Evolutionary conservation across 176 grass and related monocot species (phyloP).

Genomic region (Alloteropsis semialata): DNA sequence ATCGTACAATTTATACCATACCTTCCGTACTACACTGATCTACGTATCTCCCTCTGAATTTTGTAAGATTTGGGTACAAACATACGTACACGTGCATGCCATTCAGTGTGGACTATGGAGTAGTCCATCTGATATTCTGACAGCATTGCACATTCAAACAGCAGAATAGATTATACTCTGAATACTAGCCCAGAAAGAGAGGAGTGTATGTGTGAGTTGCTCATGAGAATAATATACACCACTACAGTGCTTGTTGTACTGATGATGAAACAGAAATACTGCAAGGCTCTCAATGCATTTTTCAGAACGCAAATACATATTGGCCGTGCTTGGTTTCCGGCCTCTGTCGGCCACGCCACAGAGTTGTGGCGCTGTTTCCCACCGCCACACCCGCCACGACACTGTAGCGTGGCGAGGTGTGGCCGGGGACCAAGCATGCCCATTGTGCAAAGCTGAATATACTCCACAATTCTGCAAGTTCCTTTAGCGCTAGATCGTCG

Average conservation of each 20-base stretch:
- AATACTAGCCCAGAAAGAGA: not conserved
- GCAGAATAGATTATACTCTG: not conserved
- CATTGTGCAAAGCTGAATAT: too few species aligned
- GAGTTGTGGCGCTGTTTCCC: too few species aligned
- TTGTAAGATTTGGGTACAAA: not conserved
- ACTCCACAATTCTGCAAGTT: too few species aligned
- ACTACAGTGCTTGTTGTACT: not conserved
- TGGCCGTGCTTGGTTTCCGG: too few species aligned
- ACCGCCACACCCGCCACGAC: too few species aligned
- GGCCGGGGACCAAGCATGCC: too few species aligned
- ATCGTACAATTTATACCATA: not conserved
- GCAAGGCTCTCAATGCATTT: too few species aligned
- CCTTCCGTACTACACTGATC: not conserved
- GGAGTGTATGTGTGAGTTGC: not conserved
- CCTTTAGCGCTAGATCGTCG: too few species aligned
- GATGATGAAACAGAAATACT: not conserved
- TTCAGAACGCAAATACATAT: not conserved
- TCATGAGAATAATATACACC: not conserved
- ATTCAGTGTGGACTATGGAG: not conserved
- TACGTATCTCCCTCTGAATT: slow-evolving; percentile 4
- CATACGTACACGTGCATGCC: not conserved
- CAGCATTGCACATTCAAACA: not conserved
- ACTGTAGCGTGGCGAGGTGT: too few species aligned
- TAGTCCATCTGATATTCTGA: not conserved
- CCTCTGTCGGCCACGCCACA: too few species aligned